Evolutionary conservation across 345 rosid genomes (phyloP).

Genomic region (Eucalyptus regnans): DNA sequence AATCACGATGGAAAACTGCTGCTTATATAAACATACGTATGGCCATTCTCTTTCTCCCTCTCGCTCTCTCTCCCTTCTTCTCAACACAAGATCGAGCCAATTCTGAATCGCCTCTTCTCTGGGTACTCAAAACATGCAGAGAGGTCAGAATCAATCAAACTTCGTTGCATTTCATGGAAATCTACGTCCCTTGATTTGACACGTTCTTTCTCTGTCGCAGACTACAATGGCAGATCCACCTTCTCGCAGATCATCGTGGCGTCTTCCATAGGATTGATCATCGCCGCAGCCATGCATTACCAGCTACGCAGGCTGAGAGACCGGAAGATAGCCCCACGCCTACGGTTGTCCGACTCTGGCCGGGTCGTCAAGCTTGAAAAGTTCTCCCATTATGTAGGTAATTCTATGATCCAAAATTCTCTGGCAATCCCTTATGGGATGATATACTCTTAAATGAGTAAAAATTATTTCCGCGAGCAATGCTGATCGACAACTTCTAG

Average conservation of each 20-base stretch:
- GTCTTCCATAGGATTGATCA: conserved; percentile 57
- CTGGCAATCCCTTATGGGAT: background rate
- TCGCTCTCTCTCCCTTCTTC: background rate
- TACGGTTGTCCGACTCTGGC: conserved; percentile 25
- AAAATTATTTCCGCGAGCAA: background rate
- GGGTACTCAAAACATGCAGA: conserved; percentile 27
- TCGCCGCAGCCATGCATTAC: conserved; percentile 51
- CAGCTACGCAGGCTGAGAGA: conserved; percentile 33
- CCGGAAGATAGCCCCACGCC: conserved; percentile 53
- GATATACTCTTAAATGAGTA: background rate
- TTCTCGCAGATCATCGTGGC: conserved; percentile 46
- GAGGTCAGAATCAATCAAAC: conserved; percentile 11
- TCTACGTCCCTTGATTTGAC: background rate
- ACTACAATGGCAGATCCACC: conserved; percentile 24
- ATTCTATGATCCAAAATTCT: background rate
- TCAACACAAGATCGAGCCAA: background rate
- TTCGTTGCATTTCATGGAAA: background rate
- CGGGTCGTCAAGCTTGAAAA: conserved; percentile 51
- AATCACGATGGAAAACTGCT: background rate
- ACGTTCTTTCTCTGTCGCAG: conserved; percentile 5
- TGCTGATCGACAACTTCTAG: background rate
- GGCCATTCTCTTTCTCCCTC: background rate
- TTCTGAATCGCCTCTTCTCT: background rate
- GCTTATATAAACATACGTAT: background rate
- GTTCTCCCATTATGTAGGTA: conserved; percentile 90